Evolutionary conservation across 1,139 yeast species (phyloP), one percentile per base, ranked within the genome.

Genomic region (Kodamaea derodonti): DNA sequence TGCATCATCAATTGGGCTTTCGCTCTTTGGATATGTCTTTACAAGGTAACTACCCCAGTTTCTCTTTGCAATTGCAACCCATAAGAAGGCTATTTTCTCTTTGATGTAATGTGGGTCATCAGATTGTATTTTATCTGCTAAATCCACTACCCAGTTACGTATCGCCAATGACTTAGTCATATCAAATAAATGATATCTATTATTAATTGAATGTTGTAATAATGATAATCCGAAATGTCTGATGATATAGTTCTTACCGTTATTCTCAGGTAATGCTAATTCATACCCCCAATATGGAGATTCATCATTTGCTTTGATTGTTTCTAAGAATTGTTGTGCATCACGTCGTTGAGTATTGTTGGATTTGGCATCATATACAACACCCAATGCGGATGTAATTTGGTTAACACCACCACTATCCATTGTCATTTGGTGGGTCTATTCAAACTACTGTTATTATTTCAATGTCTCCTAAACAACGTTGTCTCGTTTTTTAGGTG

Each of bases 201-300:
- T 53, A 47, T 72, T 72, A 40, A 90, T 80, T 15, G 95, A 78
- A 48, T 80, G 69, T 46, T 87, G 88, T 28, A 92, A 62, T 40
- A 94, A 62, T 15, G 92, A 81, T 34, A 92, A 67, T 0, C 98
- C 99, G 56, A 79, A 94, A 56, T 94, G 97, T 42, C 97, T 78
- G 14, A 90, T 88, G 24, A 85, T 80, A 45, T 74, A 76, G 48
- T 79, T 75, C 37, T 75, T 70, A 32, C 78, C 75, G 48, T 77
- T 75, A 43, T 80, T 80, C 30, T 75, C 75, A 7, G 71, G 70
- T 24, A 75, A 56, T 1, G 95, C 92, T 41, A 92, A 69, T 53
- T 84, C 90, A 60, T 82, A 90, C 2, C 98, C 98, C 92, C 95
- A 88, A 41, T 67, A 77, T 0, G 97, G 97, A 27, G 95, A 83